phyloP scores from a whole-genome alignment of 805 yeast genomes.

The Nakazawaea anatomiae region DNA sequence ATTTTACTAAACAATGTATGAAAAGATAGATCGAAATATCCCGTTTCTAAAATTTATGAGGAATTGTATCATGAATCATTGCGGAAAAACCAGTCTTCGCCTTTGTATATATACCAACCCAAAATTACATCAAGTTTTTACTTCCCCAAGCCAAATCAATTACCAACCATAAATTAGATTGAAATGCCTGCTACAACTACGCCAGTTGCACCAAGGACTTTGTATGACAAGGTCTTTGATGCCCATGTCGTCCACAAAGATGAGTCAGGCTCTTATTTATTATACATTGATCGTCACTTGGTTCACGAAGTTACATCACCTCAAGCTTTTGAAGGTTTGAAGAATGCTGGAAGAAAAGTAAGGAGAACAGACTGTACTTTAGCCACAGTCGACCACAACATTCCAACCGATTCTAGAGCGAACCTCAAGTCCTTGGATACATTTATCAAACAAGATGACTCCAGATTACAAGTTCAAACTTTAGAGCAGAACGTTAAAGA shows the following conservation, averaged over 20 bases:
- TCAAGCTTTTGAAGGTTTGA: conserved; percentile 96
- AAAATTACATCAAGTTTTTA: not conserved
- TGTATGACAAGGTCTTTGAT: conserved; percentile 93
- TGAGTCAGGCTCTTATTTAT: conserved; percentile 77
- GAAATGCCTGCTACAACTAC: conserved; percentile 25
- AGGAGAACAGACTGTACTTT: conserved; percentile 91
- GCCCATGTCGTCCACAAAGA: conserved; percentile 92
- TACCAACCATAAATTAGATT: not conserved
- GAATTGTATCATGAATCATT: not conserved
- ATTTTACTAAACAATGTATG: not conserved
- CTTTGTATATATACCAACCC: not conserved
- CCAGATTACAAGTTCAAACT: conserved; percentile 87
- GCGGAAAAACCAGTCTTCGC: not conserved
- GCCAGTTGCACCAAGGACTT: conserved; percentile 51
- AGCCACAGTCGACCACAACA: conserved; percentile 95
- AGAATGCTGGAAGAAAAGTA: conserved; percentile 79
- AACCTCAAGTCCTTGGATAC: conserved; percentile 66
- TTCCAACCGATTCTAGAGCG: conserved; percentile 88
- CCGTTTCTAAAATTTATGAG: not conserved
- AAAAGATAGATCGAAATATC: not conserved
- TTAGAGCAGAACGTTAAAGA: conserved; percentile 88
- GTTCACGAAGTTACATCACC: conserved; percentile 99
- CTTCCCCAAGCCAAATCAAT: not conserved
- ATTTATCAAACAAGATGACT: conserved; percentile 86
- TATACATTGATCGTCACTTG: conserved; percentile 94